Evolutionary conservation across 1,284 basidiomycete genomes (phyloP), one percentile per base, ranked within the genome.

Genomic region (Ceratobasidium sp.): DNA sequence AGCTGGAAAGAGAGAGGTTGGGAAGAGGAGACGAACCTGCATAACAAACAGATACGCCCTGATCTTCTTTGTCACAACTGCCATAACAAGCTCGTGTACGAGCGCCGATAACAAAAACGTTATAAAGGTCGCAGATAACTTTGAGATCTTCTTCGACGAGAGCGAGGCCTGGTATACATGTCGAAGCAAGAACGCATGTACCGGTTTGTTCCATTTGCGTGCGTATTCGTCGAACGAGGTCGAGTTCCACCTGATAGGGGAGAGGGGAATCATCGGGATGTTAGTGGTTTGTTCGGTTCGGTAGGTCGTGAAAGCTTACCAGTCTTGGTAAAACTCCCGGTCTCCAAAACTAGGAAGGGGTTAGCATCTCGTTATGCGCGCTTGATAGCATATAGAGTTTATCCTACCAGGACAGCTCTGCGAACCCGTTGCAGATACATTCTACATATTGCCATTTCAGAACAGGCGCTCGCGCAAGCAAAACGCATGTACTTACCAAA

Each of bases 151-250:
- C 80, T 92, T 92, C 57, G 89, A 88, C 46, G 89, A 85, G 74
- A 98, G 94, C 14, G 93, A 89, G 18, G 94, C 91, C 2, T 94
- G 92, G 78, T 97, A 99, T 32, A 99, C 96, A 80, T 99, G 97
- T 21, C 94, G 89, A 11, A 98, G 86, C 26, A 99, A 87, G 86
- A 98, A 98, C 1, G 89, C 89, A 80, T 98, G 89, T n/a, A 96
- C 91, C 9, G 90, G 87, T 43, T 93, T 94, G 83, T 98, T 98
- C 96, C 96, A 98, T 82, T 96, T 96, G 59, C 96, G 89, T 6
- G 94, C 92, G 82, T 98, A 99, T 80, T 98, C 95, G 79, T 98
- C 98, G 92, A 94, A 97, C 1, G 92, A 93, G 0, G 92, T 95
- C 0, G 94, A 94, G 83, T 98, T 99, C 97, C 97, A 98, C 92